phyloP scores from a whole-genome alignment of 306 rosid genomes.

The Sechiopsis laciniata region DNA sequence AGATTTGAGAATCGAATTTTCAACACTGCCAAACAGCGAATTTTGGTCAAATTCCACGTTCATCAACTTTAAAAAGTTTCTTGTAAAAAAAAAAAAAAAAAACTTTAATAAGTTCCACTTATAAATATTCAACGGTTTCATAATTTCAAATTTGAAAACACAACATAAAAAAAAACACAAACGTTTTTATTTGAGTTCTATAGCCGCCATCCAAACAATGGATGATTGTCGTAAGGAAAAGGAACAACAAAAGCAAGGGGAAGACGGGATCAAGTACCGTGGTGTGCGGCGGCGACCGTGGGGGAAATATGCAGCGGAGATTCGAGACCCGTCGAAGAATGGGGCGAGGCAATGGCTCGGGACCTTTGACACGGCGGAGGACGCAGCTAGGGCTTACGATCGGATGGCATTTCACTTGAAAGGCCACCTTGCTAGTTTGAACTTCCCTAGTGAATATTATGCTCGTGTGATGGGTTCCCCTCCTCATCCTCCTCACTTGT shows the following conservation, averaged over 20 bases:
- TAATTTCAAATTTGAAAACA: background rate
- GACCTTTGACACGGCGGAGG: background rate
- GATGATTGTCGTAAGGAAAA: constrained; percentile 18
- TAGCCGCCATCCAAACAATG: background rate
- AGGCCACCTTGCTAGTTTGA: constrained; percentile 22
- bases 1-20: constrained; percentile 16
- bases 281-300: constrained; percentile 24
- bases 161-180: no score
- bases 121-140: constrained; percentile 1
- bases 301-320: constrained; percentile 26
- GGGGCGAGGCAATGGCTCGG: constrained; percentile 25
- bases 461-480: constrained; percentile 26
- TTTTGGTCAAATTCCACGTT: constrained; percentile 17
- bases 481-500: constrained; percentile 24
- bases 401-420: constrained; percentile 16
- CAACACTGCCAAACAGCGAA: constrained; percentile 4
- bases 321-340: constrained; percentile 20
- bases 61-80: background rate
- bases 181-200: background rate
- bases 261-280: constrained; percentile 17
- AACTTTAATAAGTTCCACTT: background rate
- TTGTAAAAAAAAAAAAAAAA: no score
- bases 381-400: constrained; percentile 25
- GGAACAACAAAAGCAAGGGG: constrained; percentile 15
- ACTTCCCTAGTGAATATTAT: constrained; percentile 22